Percentiles rank a stretch among this genome's conserved stretches.
phyloP scores from a whole-genome alignment of 1,284 basidiomycete genomes.

The Apiotrichum domesticum region DNA sequence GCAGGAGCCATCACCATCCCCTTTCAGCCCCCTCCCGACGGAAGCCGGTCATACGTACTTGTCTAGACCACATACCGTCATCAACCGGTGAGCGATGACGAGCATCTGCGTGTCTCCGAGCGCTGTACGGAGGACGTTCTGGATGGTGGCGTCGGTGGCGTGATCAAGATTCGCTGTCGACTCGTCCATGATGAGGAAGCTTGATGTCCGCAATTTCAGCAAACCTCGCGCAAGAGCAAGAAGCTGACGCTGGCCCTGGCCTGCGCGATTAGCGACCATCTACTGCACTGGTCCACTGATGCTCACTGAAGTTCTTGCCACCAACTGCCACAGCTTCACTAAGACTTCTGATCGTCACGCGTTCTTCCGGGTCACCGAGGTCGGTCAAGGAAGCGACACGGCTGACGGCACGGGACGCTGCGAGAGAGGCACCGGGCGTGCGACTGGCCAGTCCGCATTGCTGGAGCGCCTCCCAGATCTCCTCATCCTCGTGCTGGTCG shows the following conservation, averaged over 20 bases:
- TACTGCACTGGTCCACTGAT: no score
- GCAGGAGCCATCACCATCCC: no score
- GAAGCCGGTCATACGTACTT: conserved; percentile 27
- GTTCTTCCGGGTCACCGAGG: conserved; percentile 29
- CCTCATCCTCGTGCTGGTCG: conserved; percentile 48
- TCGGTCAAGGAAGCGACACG: conserved; percentile 11
- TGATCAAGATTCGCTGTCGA: conserved; percentile 50
- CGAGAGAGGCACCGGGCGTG: conserved; percentile 31
- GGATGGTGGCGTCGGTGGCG: conserved; percentile 49
- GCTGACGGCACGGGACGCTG: conserved; percentile 24
- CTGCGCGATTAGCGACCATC: conserved; percentile 26
- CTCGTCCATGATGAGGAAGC: conserved; percentile 54
- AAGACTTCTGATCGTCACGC: conserved; percentile 49
- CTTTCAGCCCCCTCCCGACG: no score
- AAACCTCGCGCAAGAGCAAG: conserved; percentile 54
- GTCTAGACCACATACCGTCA: conserved; percentile 50
- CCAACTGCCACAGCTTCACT: conserved; percentile 52
- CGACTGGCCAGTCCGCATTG: conserved; percentile 48
- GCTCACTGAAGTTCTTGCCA: conserved; percentile 42
- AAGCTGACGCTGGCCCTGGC: conserved; percentile 54
- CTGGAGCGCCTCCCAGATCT: conserved; percentile 52
- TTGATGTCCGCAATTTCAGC: conserved; percentile 49
- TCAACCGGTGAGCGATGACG: conserved; percentile 50
- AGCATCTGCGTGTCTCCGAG: conserved; percentile 46
- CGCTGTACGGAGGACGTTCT: conserved; percentile 46